phyloP scores from a whole-genome alignment of 345 rosid genomes.

The Iberis pinnata region DNA sequence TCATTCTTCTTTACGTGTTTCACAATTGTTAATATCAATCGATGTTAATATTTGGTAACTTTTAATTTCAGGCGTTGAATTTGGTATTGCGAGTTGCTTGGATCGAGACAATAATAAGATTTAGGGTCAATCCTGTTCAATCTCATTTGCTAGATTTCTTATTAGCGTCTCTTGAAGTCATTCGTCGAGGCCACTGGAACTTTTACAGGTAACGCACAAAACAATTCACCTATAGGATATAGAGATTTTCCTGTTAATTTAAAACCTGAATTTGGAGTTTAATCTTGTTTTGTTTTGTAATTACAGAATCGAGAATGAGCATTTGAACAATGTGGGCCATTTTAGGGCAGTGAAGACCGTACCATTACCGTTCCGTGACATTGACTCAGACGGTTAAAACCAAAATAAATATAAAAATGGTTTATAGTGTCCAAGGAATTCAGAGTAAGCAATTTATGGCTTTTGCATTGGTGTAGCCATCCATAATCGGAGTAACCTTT shows the following conservation, averaged over 20 bases:
- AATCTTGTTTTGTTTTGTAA: not conserved
- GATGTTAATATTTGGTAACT: not conserved
- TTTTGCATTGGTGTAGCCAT: slow-evolving; percentile 14
- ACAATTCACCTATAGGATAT: not conserved
- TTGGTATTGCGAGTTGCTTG: slow-evolving; percentile 69
- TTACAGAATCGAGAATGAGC: slow-evolving; percentile 86
- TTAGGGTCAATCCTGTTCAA: slow-evolving; percentile 42
- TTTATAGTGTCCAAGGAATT: slow-evolving; percentile 13
- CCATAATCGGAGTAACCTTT: slow-evolving; percentile 4
- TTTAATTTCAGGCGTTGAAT: slow-evolving; percentile 53
- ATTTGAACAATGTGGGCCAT: slow-evolving; percentile 74
- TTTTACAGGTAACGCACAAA: slow-evolving; percentile 68
- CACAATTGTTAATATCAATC: not conserved
- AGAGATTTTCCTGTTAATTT: not conserved
- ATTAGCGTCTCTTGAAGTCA: slow-evolving; percentile 83
- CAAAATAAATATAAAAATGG: slow-evolving; percentile 7
- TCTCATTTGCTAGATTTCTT: slow-evolving; percentile 66
- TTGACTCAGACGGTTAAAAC: slow-evolving; percentile 50
- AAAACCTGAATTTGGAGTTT: not conserved
- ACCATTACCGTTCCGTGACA: slow-evolving; percentile 74
- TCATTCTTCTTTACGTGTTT: slow-evolving; percentile 1
- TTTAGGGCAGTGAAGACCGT: slow-evolving; percentile 86
- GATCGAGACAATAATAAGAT: slow-evolving; percentile 68
- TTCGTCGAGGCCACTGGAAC: slow-evolving; percentile 95
- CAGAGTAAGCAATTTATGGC: slow-evolving; percentile 15